Evolutionary conservation across 2,329 filamentous ascomycete species (phyloP), one percentile per base, ranked within the genome.

Genomic region (Monosporascus sp.): DNA sequence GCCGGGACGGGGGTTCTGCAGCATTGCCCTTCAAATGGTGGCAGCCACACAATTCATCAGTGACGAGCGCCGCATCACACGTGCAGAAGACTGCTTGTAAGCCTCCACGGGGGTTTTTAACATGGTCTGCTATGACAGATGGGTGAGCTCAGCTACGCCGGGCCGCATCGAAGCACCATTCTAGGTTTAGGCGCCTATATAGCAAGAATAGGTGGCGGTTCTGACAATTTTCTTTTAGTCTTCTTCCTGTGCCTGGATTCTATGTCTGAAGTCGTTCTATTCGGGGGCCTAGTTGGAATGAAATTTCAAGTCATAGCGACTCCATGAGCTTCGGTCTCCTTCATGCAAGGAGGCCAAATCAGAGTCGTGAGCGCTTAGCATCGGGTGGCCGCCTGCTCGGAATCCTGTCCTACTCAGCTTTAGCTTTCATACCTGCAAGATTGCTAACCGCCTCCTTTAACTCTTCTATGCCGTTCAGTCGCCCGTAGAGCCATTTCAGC

Each of bases 401-500:
- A 14, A 40, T 46, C 27, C 40, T 48, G 8, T 38, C 22, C 47
- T 59, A 59, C 48, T 64, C 57, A 31, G 43, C 31, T 46, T 62
- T 64, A 17, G 40, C n/a, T 22, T 56, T 57, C 27, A 60, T 41
- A n/a, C 60, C 57, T 7, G 53, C 56, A 50, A 56, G 59, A 49
- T 62, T 49, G 16, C 47, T 51, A 20, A 63, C 48, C 31, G 69
- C 72, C 47, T 72, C 72, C 51, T 65, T 69, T 56, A 68, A 70
- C 54, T 64, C 59, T 49, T 76, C 72, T 45, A 77, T 69, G 11
- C 86, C 85, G 66, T 91, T 91, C 26, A 89, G 66, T 50, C 75
- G 76, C 2, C 79, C 81, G 70, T 95, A 90, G 1, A 88, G 57
- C 78, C 80, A 86, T 67, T 91, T 87, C 57, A 96, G 72, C 9